Conservation (phyloP, 345 rosid genomes). For the Dipteronia dyeriana region DNA sequence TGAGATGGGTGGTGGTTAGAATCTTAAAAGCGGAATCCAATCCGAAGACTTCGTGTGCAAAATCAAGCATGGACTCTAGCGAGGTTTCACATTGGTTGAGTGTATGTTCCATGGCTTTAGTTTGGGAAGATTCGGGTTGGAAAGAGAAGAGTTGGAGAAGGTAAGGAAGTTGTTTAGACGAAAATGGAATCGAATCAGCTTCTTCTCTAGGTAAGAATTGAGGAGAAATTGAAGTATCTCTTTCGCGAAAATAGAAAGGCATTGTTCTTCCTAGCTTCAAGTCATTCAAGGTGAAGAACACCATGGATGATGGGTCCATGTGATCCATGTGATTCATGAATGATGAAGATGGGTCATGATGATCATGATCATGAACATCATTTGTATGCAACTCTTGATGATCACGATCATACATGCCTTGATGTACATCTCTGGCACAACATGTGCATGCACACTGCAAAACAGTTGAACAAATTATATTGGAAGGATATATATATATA, state of each 20-base stretch:
- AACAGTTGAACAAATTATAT: not conserved
- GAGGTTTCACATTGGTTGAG: conserved; percentile 47
- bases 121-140: conserved; percentile 33
- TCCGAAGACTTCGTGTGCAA: conserved; percentile 29
- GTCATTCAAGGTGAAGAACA: conserved; percentile 47
- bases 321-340: conserved; percentile 3
- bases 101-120: conserved; percentile 43
- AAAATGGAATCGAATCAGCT: conserved; percentile 40
- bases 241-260: conserved; percentile 35
- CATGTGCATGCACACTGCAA: conserved; percentile 10
- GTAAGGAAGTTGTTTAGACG: conserved; percentile 23
- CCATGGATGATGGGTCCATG: conserved; percentile 26
- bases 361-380: not conserved
- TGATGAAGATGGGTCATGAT: not conserved
- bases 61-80: conserved; percentile 51
- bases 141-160: conserved; percentile 44
- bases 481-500: not conserved
- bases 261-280: conserved; percentile 32
- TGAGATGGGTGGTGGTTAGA: conserved; percentile 28
- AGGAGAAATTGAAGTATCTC: conserved; percentile 32
- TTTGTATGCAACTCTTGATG: not conserved
- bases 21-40: conserved; percentile 9
- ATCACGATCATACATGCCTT: conserved; percentile 5
- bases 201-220: conserved; percentile 39
- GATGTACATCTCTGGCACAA: conserved; percentile 19